Evolutionary conservation across 2,329 filamentous ascomycete species (phyloP).

Genomic region (Exophiala sp.): DNA sequence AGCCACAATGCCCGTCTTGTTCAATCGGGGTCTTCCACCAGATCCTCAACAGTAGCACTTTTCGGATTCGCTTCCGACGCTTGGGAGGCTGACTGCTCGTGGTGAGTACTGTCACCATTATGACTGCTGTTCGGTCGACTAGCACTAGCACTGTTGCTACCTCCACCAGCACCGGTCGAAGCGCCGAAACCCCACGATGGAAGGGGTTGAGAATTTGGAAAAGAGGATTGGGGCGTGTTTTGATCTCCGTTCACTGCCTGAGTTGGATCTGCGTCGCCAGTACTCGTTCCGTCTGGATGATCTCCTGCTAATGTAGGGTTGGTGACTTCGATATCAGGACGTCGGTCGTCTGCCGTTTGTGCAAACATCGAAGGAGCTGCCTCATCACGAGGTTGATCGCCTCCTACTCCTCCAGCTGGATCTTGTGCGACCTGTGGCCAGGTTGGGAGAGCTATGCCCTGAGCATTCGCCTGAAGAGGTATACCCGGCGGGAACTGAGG

Average conservation of each 20-base stretch:
- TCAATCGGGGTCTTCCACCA: constrained; percentile 30
- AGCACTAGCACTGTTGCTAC: background rate
- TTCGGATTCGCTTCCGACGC: constrained; percentile 35
- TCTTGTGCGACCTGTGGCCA: background rate
- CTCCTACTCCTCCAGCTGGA: background rate
- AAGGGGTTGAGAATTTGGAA: constrained; percentile 2
- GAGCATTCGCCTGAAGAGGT: background rate
- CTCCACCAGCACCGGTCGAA: background rate
- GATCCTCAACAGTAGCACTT: constrained; percentile 41
- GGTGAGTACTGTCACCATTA: background rate
- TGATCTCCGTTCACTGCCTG: background rate
- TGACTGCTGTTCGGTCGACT: constrained; percentile 5
- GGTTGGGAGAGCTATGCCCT: background rate
- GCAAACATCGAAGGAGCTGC: no score
- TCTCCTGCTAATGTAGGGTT: no score
- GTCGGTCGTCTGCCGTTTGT: no score
- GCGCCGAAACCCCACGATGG: constrained; percentile 15
- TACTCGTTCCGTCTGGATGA: background rate
- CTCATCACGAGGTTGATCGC: no score
- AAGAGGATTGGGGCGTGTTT: background rate
- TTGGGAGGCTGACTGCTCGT: constrained; percentile 1
- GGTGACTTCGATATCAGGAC: no score
- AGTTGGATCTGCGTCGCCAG: background rate
- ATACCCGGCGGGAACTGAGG: background rate
- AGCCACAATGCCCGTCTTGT: background rate